Percentiles rank a stretch among this genome's conserved stretches.
These are phyloP conservation scores for Noccaea caerulescens DNA, from an alignment of 345 rosid genomes.

Conservation along the genomic window DNA sequence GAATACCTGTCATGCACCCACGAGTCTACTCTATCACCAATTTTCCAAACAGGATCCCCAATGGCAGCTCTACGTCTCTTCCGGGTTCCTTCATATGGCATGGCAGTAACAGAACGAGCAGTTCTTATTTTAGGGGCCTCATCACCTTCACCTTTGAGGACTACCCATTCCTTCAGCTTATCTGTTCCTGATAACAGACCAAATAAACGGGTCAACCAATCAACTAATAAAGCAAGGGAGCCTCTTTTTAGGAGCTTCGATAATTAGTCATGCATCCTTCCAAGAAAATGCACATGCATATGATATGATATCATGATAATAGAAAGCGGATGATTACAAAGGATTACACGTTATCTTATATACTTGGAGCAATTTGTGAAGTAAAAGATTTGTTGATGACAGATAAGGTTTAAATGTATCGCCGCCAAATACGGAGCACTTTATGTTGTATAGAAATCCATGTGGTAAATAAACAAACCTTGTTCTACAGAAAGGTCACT, in stretches of 20 bases:
- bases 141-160: conserved; percentile 62
- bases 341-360: conserved; percentile 9
- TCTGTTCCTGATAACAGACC: conserved; percentile 56
- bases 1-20: conserved; percentile 82
- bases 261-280: conserved; percentile 17
- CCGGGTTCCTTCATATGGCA: conserved; percentile 88
- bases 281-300: conserved; percentile 21
- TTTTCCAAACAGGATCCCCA: conserved; percentile 73
- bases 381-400: conserved; percentile 4
- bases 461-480: conserved; percentile 53
- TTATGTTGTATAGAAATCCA: background rate
- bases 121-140: conserved; percentile 73
- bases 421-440: background rate
- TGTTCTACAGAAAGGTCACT: conserved; percentile 61
- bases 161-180: conserved; percentile 87
- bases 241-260: conserved; percentile 5
- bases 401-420: background rate
- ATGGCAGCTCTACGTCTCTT: conserved; percentile 91
- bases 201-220: conserved; percentile 12
- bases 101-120: conserved; percentile 66
- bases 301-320: background rate
- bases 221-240: conserved; percentile 9
- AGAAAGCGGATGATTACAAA: conserved; percentile 1
- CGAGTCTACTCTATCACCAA: conserved; percentile 92
- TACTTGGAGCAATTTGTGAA: conserved; percentile 10